Base-by-base conservation (phyloP, 495 filamentous ascomycete genomes). In the Penicillium cinerascens region DNA sequence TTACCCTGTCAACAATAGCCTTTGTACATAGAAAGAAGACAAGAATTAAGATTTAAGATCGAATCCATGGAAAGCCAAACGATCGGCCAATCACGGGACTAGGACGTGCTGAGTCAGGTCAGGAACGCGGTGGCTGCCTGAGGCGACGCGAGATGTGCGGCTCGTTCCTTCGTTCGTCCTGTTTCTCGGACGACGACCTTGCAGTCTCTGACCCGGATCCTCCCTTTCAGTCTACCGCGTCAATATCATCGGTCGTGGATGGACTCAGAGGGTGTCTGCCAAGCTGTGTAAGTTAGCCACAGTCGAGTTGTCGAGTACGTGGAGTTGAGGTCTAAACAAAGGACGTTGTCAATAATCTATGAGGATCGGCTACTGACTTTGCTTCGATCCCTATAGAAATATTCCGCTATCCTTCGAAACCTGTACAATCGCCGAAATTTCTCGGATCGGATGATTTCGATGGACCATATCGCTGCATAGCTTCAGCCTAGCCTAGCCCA, bases 121-220 rank as follows among this genome's bases (percentile, higher is more conserved):
- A 59, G 59, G 51, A 49, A 55, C 55, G 13, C 6, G 29, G 20
- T 43, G 10, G 49, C 27, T 67, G 65, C 65, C 67, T 68, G 45
- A 61, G 64, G 59, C 60, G 9, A 16, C 20, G n/a, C 42, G n/a
- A 44, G 40, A 23, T 54, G 18, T 53, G 56, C 52, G 56, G 59
- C 59, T 60, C 47, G 50, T 36, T 59, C 58, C 26, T 29, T 29
- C 26, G 26, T 59, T 51, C 52, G 51, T 49, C 59, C 51, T 62
- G 67, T 70, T 73, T 61, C 68, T 70, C 64, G 58, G 70, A 73
- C 68, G 68, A 71, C 68, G 58, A 63, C 59, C 54, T 58, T 29
- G 17, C 59, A 45, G 52, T 29, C 55, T 49, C 47, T 49, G 51
- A 42, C 44, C 55, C 39, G 45, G 47, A 21, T 27, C 49, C 49